phyloP scores from a whole-genome alignment of 148 eudicot species.

The Simmondsia chinensis region DNA sequence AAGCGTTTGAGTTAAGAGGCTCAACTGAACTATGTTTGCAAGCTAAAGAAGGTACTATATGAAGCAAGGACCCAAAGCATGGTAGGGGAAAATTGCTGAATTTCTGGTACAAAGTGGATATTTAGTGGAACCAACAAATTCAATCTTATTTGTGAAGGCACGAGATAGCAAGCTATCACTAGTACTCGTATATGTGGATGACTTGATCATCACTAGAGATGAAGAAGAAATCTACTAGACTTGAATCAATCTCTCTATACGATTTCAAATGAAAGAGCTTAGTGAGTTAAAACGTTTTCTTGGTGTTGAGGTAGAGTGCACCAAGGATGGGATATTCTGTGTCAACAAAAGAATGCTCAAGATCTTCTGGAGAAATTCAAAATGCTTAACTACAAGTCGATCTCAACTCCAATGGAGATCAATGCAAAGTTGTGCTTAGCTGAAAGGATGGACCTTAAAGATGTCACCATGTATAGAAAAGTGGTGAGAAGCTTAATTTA shows the following conservation, averaged over 20 bases:
- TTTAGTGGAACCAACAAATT: neutral
- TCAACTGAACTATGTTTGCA: slow-evolving; percentile 5
- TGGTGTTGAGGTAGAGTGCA: slow-evolving; percentile 3
- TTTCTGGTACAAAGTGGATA: slow-evolving; percentile 2
- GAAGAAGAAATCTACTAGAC: neutral
- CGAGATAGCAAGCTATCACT: neutral
- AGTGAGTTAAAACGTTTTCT: too few relatives aligned
- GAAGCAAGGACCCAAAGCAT: slow-evolving; percentile 2
- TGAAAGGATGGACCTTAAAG: slow-evolving; percentile 5
- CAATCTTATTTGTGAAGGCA: slow-evolving; percentile 4
- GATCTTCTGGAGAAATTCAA: slow-evolving; percentile 5
- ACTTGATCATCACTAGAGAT: slow-evolving; percentile 9
- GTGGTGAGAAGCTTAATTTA: slow-evolving; percentile 3
- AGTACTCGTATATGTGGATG: slow-evolving; percentile 9
- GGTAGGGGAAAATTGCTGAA: slow-evolving; percentile 7
- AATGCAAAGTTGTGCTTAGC: neutral
- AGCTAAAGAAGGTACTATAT: slow-evolving; percentile 7
- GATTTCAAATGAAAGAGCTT: too few relatives aligned
- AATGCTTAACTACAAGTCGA: slow-evolving; percentile 5
- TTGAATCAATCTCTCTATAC: neutral
- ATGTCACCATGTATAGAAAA: slow-evolving; percentile 8
- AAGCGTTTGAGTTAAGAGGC: too few relatives aligned
- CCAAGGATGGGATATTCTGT: slow-evolving; percentile 2
- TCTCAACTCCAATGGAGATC: slow-evolving; percentile 6
- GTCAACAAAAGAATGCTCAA: slow-evolving; percentile 7